These are phyloP conservation scores for Barnettozyma botsteinii DNA, from an alignment of 805 yeast species.

Conservation along the genomic window DNA sequence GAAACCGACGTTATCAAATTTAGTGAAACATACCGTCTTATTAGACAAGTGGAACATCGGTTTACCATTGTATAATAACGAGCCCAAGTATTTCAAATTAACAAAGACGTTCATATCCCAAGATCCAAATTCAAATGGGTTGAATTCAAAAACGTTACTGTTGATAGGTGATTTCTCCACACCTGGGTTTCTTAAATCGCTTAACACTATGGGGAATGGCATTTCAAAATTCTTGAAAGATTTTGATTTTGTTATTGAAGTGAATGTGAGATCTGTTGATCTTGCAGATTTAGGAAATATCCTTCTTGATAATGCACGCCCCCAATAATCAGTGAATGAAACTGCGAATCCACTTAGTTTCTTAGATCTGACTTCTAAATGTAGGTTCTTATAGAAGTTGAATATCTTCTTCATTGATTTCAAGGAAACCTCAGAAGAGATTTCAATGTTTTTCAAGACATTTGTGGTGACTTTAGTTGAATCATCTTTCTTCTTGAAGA, in stretches of 20 bases:
- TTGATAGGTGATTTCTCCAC: constrained; percentile 26
- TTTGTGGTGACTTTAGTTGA: constrained; percentile 10
- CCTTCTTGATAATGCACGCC: constrained; percentile 48
- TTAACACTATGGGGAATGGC: constrained; percentile 46
- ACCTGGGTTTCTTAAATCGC: constrained; percentile 35
- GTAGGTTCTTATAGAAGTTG: constrained; percentile 47
- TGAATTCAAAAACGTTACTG: constrained; percentile 51
- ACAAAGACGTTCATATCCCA: constrained; percentile 54
- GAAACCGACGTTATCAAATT: constrained; percentile 55
- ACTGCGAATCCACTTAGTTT: constrained; percentile 47
- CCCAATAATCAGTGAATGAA: constrained; percentile 67
- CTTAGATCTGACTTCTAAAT: constrained; percentile 47
- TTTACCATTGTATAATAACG: constrained; percentile 39
- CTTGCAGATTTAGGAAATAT: constrained; percentile 35
- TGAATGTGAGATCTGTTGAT: constrained; percentile 34
- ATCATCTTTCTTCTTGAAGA: constrained; percentile 24
- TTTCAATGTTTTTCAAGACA: constrained; percentile 19
- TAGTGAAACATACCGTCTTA: constrained; percentile 38
- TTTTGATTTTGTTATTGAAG: constrained; percentile 31
- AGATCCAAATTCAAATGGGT: constrained; percentile 63
- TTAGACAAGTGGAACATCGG: constrained; percentile 27
- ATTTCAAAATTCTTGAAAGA: constrained; percentile 35
- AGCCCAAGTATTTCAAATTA: constrained; percentile 48
- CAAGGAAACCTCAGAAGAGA: constrained; percentile 21
- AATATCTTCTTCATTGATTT: constrained; percentile 30